Conservation (phyloP, 2,329 filamentous ascomycete species). For the Xylariaceae sp. region DNA sequence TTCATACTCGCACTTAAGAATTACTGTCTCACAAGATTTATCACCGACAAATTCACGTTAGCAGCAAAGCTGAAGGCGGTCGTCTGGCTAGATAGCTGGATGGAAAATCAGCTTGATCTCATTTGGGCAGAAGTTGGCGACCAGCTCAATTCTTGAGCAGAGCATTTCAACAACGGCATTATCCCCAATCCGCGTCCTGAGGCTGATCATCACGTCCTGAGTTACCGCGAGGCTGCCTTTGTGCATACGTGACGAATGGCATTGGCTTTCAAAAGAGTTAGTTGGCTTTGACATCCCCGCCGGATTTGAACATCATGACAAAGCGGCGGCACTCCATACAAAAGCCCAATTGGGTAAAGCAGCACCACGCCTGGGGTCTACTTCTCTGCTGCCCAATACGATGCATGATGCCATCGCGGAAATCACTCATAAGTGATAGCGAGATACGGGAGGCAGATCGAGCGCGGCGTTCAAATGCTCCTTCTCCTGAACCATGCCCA, state of each 20-base stretch:
- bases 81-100: slow-evolving; percentile 33
- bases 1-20: slow-evolving; percentile 29
- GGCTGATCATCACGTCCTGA: no score
- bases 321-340: not conserved
- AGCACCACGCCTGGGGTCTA: not conserved
- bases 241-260: not conserved
- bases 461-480: slow-evolving; percentile 20
- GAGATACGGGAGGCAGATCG: slow-evolving; percentile 12
- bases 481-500: slow-evolving; percentile 24
- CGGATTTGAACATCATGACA: slow-evolving; percentile 4
- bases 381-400: slow-evolving; percentile 2
- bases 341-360: not conserved
- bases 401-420: slow-evolving; percentile 1
- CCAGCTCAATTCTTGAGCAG: no score
- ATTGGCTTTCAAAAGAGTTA: not conserved
- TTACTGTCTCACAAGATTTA: slow-evolving; percentile 27
- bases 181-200: no score
- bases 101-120: slow-evolving; percentile 29
- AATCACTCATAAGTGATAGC: not conserved
- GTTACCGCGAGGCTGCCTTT: slow-evolving; percentile 4
- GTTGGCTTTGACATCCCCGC: slow-evolving; percentile 6
- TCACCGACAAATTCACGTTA: slow-evolving; percentile 24
- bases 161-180: no score
- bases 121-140: slow-evolving; percentile 26
- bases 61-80: slow-evolving; percentile 24